Base-by-base conservation (phyloP, 306 rosid species). In the Delonix regia region DNA sequence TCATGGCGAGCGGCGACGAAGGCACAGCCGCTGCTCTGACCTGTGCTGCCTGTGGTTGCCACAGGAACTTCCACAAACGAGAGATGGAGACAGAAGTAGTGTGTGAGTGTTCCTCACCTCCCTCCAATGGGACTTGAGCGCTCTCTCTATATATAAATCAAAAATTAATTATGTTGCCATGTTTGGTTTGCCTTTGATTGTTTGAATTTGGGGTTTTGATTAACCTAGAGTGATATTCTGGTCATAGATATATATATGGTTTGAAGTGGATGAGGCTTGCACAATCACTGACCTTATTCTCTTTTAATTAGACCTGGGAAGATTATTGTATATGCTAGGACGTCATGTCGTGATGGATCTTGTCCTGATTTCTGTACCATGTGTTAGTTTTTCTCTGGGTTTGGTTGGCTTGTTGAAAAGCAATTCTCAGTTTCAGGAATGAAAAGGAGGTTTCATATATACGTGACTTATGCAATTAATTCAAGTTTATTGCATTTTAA, bases 11-110 rank as follows among this genome's bases (percentile, higher is more conserved):
- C 19, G 90, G 89, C 1, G 93, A 71, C 7, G 97, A 92, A 56
- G 92, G 92, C 0, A 81, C 95, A 47, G 53, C 42, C 6, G 91
- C 49, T n/a, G 89, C 93, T 73, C 91, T 94, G 30, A 85, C 89
- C 65, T 94, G 99, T 63, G 99, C 97, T 0, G 99, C 99, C 15
- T 94, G 99, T 28, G 91, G 95, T 10, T 94, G 99, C 75, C 97
- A 94, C 84, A 73, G 97, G 75, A 94, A 56, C 90, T 92, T 92
- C 79, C 99, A 94, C 87, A 86, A 90, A 38, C 79, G 93, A 77
- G 85, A 86, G 66, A 88, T 85, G 16, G 93, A 89, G 69, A 77
- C 85, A 41, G 90, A 89, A 41, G 71, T 66, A 38, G 71, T 66
- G 19, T 39, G 71, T 65, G 92, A 89, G 57, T 85, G 81, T 70